A percentile compares a stretch with the other conserved stretches of the same genome.
Evolutionary conservation across 306 rosid species (phyloP).

Genomic region (Cicer pinnatifidum): DNA sequence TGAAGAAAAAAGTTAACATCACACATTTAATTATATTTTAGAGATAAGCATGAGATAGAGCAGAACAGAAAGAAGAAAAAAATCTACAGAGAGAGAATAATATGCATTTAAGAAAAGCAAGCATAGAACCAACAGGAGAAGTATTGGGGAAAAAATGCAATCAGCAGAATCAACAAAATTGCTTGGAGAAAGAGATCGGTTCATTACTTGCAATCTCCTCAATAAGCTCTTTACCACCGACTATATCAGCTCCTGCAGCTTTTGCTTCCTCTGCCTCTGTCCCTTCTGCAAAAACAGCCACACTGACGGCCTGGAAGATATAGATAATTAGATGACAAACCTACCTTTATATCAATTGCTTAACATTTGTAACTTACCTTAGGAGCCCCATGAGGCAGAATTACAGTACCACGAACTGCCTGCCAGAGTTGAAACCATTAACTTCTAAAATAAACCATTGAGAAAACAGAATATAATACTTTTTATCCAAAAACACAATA

Average conservation of each 20-base stretch:
- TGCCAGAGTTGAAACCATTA: slow-evolving; percentile 59
- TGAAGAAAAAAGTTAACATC: slow-evolving; percentile 15
- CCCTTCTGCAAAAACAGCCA: slow-evolving; percentile 99
- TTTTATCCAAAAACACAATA: slow-evolving; percentile 7
- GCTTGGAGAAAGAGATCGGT: slow-evolving; percentile 41
- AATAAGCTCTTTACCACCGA: slow-evolving; percentile 93
- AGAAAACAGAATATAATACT: background rate
- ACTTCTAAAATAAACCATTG: slow-evolving; percentile 31
- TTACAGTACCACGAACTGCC: slow-evolving; percentile 96
- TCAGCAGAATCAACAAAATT: slow-evolving; percentile 27
- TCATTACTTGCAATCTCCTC: slow-evolving; percentile 90
- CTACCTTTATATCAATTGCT: slow-evolving; percentile 41
- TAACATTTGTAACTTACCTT: slow-evolving; percentile 62
- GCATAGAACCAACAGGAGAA: slow-evolving; percentile 37
- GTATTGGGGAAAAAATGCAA: slow-evolving; percentile 2
- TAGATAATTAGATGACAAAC: slow-evolving; percentile 49
- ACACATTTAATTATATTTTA: background rate
- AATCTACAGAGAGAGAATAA: slow-evolving; percentile 10
- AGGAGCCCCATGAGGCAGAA: slow-evolving; percentile 88
- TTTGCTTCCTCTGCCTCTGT: slow-evolving; percentile 96
- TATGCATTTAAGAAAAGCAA: slow-evolving; percentile 18
- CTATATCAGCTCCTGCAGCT: slow-evolving; percentile 98
- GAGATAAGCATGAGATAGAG: background rate
- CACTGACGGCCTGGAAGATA: slow-evolving; percentile 76
- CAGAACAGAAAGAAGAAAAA: slow-evolving; percentile 2